Evolutionary conservation across 257 asterid species (phyloP).

Genomic region (Solanum boliviense): DNA sequence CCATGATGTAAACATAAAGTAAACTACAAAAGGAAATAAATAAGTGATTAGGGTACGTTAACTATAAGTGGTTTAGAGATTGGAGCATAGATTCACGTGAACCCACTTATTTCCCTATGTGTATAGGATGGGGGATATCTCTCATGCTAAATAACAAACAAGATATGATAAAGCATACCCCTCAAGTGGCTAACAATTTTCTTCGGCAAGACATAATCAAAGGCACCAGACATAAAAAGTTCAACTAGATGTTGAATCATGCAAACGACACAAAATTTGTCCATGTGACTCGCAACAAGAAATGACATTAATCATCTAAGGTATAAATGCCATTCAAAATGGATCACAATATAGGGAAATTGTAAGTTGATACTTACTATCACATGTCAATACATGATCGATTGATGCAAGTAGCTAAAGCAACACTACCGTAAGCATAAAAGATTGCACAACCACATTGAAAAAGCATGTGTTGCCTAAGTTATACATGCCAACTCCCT

Average conservation of each 20-base stretch:
- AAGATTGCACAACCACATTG: constrained; percentile 73
- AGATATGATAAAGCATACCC: constrained; percentile 45
- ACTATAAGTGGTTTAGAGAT: not conserved
- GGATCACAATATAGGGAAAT: not conserved
- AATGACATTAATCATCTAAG: constrained; percentile 16
- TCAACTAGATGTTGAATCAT: constrained; percentile 34
- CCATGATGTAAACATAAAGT: no score
- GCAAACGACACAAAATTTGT: constrained; percentile 34
- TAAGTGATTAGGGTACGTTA: not conserved
- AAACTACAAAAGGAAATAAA: no score
- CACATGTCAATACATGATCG: constrained; percentile 14
- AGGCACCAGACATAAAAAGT: constrained; percentile 17
- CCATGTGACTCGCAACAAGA: constrained; percentile 25
- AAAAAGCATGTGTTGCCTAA: constrained; percentile 84
- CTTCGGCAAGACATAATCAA: constrained; percentile 23
- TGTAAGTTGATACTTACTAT: constrained; percentile 23
- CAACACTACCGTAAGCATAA: constrained; percentile 61
- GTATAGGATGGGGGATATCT: not conserved
- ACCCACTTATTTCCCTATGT: not conserved
- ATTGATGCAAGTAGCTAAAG: constrained; percentile 30
- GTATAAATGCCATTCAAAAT: not conserved
- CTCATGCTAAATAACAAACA: not conserved
- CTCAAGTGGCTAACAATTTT: constrained; percentile 45
- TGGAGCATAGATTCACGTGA: not conserved
- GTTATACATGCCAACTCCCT: constrained; percentile 8